These are phyloP conservation scores for Penicillium lividum DNA, from an alignment of 495 filamentous ascomycete species.

Conservation along the genomic window DNA sequence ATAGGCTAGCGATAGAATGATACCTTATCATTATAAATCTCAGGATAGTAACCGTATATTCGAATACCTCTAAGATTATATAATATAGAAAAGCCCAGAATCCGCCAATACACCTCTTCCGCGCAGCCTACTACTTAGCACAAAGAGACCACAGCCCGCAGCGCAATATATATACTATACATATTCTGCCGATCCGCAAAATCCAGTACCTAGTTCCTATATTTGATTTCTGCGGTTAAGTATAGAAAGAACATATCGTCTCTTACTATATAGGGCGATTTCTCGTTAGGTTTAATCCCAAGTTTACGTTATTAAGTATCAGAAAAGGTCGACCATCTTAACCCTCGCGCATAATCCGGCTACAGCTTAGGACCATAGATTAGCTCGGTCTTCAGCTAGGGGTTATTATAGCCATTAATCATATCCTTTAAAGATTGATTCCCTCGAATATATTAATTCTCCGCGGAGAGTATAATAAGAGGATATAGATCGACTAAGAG, in stretches of 20 bases:
- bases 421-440: constrained; percentile 7
- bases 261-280: constrained; percentile 6
- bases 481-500: constrained; percentile 9
- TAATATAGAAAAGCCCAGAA: constrained; percentile 50
- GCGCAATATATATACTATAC: constrained; percentile 35
- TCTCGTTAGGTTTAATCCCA: constrained; percentile 6
- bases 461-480: constrained; percentile 9
- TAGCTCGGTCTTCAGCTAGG: constrained; percentile 9
- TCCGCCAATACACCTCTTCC: constrained; percentile 23
- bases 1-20: constrained; percentile 9
- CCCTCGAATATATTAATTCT: constrained; percentile 9
- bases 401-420: constrained; percentile 9
- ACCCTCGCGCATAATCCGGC: constrained; percentile 4
- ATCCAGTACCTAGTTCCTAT: constrained; percentile 31
- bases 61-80: constrained; percentile 29
- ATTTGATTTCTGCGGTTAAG: constrained; percentile 41
- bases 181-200: constrained; percentile 40
- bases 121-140: constrained; percentile 19
- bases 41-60: constrained; percentile 11
- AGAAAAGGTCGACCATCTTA: constrained; percentile 9
- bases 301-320: constrained; percentile 8
- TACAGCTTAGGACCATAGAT: constrained; percentile 8
- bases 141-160: constrained; percentile 28
- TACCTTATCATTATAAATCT: constrained; percentile 7
- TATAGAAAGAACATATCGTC: constrained; percentile 41